These are phyloP conservation scores for Candida multigemmis DNA, from an alignment of 805 yeast genomes.

Conservation along the genomic window DNA sequence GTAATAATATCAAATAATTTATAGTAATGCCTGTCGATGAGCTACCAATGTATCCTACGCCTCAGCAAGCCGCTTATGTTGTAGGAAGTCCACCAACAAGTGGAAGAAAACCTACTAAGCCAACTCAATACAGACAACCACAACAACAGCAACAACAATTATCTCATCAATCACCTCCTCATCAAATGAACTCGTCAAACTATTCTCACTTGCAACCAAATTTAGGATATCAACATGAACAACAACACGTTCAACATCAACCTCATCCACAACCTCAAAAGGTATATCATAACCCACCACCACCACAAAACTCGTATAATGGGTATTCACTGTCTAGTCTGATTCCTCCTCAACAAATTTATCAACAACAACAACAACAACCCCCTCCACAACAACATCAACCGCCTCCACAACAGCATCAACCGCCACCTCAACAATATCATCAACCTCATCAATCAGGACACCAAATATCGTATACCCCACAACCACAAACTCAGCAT, in stretches of 20 bases:
- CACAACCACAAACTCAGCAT: too few species aligned
- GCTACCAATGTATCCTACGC: conserved; percentile 37
- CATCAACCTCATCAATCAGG: conserved; percentile 3
- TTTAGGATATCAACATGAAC: conserved; percentile 3
- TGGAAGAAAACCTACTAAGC: conserved; percentile 2
- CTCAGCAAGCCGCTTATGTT: conserved; percentile 31
- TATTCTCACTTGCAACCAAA: conserved; percentile 4
- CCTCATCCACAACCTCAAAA: conserved; percentile 4
- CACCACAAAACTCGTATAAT: conserved; percentile 4
- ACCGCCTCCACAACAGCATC: conserved; percentile 6
- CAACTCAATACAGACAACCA: conserved; percentile 4
- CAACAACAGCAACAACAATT: conserved; percentile 5
- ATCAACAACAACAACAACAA: conserved; percentile 4
- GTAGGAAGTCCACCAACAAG: conserved; percentile 7
- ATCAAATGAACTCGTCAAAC: conserved; percentile 3
- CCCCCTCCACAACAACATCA: conserved; percentile 6
- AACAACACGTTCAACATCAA: conserved; percentile 2
- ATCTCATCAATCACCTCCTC: conserved; percentile 7
- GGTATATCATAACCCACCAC: conserved; percentile 4
- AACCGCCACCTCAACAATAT: conserved; percentile 2
- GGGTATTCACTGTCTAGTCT: conserved; percentile 1
- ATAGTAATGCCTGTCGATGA: conserved; percentile 21
- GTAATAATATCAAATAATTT: not conserved
- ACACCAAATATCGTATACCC: conserved; percentile 1
- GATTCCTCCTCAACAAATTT: conserved; percentile 3